Evolutionary conservation across 805 yeast genomes (phyloP).

Genomic region (Nakazawaea anatomiae): DNA sequence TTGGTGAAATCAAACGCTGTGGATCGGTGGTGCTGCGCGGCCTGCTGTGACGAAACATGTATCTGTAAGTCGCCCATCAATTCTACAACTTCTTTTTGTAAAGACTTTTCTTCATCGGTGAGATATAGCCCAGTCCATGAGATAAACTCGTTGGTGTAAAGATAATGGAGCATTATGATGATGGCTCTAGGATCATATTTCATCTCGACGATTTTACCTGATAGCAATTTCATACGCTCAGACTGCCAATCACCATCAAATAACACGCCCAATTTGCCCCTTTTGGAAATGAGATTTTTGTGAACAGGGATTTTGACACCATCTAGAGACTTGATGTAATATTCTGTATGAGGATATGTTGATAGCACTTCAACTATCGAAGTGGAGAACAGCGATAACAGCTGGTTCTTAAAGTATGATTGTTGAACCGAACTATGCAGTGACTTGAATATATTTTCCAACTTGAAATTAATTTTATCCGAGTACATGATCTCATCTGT

Average conservation of each 20-base stretch:
- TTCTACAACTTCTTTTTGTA: slow-evolving; percentile 16
- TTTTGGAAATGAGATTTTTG: slow-evolving; percentile 13
- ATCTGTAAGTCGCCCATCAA: slow-evolving; percentile 15
- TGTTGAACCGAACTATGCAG: no score
- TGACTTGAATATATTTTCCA: neutral
- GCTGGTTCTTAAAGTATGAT: no score
- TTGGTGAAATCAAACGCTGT: slow-evolving; percentile 1
- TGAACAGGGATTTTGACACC: slow-evolving; percentile 9
- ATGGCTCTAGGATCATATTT: slow-evolving; percentile 10
- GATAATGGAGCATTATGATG: slow-evolving; percentile 17
- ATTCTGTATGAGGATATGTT: neutral
- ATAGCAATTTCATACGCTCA: neutral
- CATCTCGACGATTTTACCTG: neutral
- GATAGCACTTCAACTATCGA: neutral
- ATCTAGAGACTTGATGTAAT: neutral
- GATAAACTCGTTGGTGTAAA: slow-evolving; percentile 22
- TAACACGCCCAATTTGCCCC: neutral
- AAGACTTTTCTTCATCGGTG: slow-evolving; percentile 8
- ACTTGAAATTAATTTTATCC: neutral
- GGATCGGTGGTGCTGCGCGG: neutral
- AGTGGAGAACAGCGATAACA: slow-evolving; percentile 1
- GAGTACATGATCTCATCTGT: neutral
- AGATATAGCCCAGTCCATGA: slow-evolving; percentile 11
- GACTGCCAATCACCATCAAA: slow-evolving; percentile 3
- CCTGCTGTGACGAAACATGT: slow-evolving; percentile 1